Conservation (phyloP, 139 green algal genomes). For the Gonium pectorale region DNA sequence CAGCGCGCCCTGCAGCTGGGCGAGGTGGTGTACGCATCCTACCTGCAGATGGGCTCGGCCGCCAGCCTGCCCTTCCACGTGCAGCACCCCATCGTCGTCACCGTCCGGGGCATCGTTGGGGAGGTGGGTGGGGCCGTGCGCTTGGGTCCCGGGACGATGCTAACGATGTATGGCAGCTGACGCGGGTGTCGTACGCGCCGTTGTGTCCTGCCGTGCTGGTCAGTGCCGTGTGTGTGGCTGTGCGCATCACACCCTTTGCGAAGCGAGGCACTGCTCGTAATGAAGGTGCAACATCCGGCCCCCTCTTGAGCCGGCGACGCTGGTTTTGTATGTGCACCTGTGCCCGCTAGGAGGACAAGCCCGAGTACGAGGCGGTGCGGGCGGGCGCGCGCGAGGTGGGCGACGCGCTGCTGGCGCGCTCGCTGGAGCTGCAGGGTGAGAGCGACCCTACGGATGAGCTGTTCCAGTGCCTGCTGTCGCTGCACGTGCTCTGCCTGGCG, state of each 20-base stretch:
- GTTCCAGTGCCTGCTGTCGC: slow-evolving; percentile 69
- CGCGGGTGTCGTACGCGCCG: no score
- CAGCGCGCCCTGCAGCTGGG: slow-evolving; percentile 51
- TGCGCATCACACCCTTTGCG: no score
- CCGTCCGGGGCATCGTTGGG: slow-evolving; percentile 54
- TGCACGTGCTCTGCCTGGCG: slow-evolving; percentile 80
- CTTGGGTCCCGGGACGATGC: no score
- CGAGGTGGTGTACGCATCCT: slow-evolving; percentile 35
- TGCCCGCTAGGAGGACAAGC: slow-evolving; percentile 15
- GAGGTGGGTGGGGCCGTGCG: slow-evolving; percentile 40
- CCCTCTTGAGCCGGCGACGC: no score
- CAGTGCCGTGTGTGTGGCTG: no score
- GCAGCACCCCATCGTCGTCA: slow-evolving; percentile 67
- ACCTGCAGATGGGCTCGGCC: neutral
- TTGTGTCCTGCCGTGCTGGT: no score
- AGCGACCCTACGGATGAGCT: slow-evolving; percentile 4
- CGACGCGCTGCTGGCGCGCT: slow-evolving; percentile 66
- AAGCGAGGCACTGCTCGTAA: no score
- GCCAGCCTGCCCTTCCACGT: slow-evolving; percentile 66
- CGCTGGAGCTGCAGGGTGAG: slow-evolving; percentile 62
- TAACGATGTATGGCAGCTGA: no score
- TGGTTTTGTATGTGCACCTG: neutral
- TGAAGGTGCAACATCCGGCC: no score
- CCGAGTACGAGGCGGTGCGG: slow-evolving; percentile 29
- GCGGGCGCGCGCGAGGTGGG: slow-evolving; percentile 58